phyloP scores from a whole-genome alignment of 75 land plant species.

The Cunninghamia lanceolata region DNA sequence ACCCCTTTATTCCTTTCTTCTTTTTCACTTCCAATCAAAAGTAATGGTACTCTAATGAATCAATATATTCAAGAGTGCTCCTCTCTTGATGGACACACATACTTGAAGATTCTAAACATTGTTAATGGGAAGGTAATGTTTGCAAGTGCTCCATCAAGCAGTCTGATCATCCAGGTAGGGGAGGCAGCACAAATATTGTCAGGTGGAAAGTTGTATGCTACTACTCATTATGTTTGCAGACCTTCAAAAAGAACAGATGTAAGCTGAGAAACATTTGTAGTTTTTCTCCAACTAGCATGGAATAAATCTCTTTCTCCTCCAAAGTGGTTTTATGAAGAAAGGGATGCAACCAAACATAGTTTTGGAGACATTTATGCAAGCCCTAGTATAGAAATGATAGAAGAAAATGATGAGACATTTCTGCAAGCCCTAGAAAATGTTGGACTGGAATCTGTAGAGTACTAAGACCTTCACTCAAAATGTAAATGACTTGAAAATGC shows the following conservation, averaged over 20 bases:
- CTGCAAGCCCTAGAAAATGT: not conserved
- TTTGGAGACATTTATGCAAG: conserved; percentile 12
- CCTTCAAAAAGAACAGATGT: conserved; percentile 36
- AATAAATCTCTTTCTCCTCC: conserved; percentile 31
- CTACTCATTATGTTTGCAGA: conserved; percentile 78
- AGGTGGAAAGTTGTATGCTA: conserved; percentile 73
- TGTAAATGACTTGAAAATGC: too few species aligned
- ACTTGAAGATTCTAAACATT: conserved; percentile 56
- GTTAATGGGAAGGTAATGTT: conserved; percentile 28
- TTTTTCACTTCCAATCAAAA: not conserved
- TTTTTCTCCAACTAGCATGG: conserved; percentile 96
- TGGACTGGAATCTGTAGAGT: not conserved
- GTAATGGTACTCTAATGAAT: not conserved
- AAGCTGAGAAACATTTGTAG: conserved; percentile 93
- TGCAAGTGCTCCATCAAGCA: conserved; percentile 53
- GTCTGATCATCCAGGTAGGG: conserved; percentile 92
- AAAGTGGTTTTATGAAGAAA: conserved; percentile 5
- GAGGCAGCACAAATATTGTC: conserved; percentile 92
- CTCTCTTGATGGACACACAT: conserved; percentile 52
- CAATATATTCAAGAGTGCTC: conserved; percentile 30
- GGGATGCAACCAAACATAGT: not conserved
- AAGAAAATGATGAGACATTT: not conserved
- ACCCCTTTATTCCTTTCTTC: conserved; percentile 58
- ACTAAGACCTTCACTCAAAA: not conserved
- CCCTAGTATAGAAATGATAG: not conserved